Percentiles rank a stretch among this genome's conserved stretches.
phyloP scores from a whole-genome alignment of 2,329 filamentous ascomycete genomes.

The Alternaria solani region DNA sequence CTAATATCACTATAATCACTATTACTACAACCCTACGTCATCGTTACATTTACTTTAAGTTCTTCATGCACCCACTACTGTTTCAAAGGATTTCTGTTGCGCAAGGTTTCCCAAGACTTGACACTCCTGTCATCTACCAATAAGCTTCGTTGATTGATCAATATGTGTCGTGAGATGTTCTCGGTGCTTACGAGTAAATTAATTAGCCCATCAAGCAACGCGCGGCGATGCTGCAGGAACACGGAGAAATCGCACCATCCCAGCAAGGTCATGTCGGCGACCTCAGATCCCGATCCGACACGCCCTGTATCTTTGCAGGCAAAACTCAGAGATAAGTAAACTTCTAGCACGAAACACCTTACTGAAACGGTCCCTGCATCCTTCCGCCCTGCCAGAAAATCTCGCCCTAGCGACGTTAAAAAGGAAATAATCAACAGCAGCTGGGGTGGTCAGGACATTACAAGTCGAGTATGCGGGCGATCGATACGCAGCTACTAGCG shows the following conservation, averaged over 20 bases:
- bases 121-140: not conserved
- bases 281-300: not conserved
- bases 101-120: not conserved
- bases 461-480: conserved; percentile 7
- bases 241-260: not conserved
- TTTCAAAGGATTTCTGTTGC: not conserved
- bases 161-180: not conserved
- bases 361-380: not conserved
- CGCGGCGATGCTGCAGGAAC: not conserved
- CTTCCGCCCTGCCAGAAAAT: not conserved
- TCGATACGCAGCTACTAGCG: conserved; percentile 4
- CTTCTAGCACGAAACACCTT: not conserved
- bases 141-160: not conserved
- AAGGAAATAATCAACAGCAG: conserved; percentile 4
- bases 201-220: not conserved
- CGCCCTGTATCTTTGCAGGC: not conserved
- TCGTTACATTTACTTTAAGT: not conserved
- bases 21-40: not conserved
- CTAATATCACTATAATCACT: conserved; percentile 3
- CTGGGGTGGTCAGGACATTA: conserved; percentile 7
- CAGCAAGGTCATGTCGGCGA: not conserved
- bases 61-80: not conserved
- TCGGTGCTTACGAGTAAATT: not conserved
- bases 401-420: not conserved
- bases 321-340: conserved; percentile 2